A percentile compares a stretch with the other conserved stretches of the same genome.
Conservation (phyloP, 1,284 basidiomycete species). For the Cutaneotrichosporon cyanovorans region DNA sequence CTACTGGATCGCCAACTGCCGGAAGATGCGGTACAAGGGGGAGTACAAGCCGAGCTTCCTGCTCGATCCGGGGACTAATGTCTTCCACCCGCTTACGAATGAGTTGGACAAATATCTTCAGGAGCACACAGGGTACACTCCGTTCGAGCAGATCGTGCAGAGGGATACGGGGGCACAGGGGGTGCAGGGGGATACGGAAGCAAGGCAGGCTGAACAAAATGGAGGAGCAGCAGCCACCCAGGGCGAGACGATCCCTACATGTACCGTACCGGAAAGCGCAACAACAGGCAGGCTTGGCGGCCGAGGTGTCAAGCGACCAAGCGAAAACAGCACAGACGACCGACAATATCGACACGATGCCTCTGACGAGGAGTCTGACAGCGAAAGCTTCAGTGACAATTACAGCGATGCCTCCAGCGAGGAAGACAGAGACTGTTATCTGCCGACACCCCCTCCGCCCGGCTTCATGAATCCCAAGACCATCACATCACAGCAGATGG, state of each 20-base stretch:
- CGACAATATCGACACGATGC: background rate
- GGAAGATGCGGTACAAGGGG: slow-evolving; percentile 95
- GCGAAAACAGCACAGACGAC: background rate
- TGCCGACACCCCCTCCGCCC: slow-evolving; percentile 35
- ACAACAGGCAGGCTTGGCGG: too few relatives aligned
- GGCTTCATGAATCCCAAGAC: slow-evolving; percentile 27
- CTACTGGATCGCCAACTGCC: slow-evolving; percentile 83
- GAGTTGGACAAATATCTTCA: slow-evolving; percentile 61
- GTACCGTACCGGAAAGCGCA: too few relatives aligned
- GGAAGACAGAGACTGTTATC: slow-evolving; percentile 19
- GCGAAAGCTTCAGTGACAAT: too few relatives aligned
- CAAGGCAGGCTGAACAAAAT: too few relatives aligned
- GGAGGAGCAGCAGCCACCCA: too few relatives aligned
- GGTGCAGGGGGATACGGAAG: background rate
- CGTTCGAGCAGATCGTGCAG: slow-evolving; percentile 27
- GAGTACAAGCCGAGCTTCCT: slow-evolving; percentile 83
- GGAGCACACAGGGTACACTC: slow-evolving; percentile 46
- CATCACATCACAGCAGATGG: too few relatives aligned
- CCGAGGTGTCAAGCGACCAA: too few relatives aligned
- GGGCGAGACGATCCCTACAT: too few relatives aligned
- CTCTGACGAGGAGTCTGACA: slow-evolving; percentile 6
- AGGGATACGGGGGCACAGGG: slow-evolving; percentile 10
- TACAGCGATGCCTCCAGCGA: slow-evolving; percentile 16
- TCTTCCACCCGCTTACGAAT: slow-evolving; percentile 62
- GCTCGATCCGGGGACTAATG: slow-evolving; percentile 75